phyloP scores from a whole-genome alignment of 345 rosid species.

The Zanthoxylum bungeanum region DNA sequence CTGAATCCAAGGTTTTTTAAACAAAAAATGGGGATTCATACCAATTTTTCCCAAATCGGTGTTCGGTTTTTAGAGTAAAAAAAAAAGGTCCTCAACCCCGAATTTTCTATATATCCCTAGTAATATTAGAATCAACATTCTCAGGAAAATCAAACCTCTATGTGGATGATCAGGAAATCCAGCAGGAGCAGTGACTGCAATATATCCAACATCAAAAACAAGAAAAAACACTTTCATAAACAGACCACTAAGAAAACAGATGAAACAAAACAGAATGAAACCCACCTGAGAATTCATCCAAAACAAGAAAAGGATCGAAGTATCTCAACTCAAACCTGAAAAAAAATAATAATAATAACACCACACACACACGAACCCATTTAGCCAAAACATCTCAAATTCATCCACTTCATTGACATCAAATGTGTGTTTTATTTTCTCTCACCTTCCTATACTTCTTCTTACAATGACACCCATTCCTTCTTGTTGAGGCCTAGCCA shows the following conservation, averaged over 20 bases:
- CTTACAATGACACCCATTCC: slow-evolving; percentile 86
- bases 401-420: background rate
- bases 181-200: slow-evolving; percentile 75
- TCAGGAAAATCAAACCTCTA: slow-evolving; percentile 53
- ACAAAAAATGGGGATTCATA: too few species aligned
- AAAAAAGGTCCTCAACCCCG: too few species aligned
- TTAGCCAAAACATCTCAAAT: background rate
- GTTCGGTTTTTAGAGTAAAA: too few species aligned
- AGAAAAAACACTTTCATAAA: background rate
- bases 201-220: slow-evolving; percentile 2
- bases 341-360: slow-evolving; percentile 7
- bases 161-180: slow-evolving; percentile 99
- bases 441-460: slow-evolving; percentile 90
- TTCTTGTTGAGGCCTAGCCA: slow-evolving; percentile 87
- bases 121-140: background rate
- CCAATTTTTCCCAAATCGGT: too few species aligned
- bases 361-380: slow-evolving; percentile 14
- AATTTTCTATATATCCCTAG: too few species aligned
- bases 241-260: background rate
- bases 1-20: too few species aligned
- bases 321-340: slow-evolving; percentile 78
- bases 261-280: slow-evolving; percentile 13
- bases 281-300: slow-evolving; percentile 87
- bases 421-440: background rate
- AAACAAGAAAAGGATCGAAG: slow-evolving; percentile 80